Percentiles rank a stretch among this genome's conserved stretches.
Evolutionary conservation across 2,329 filamentous ascomycete genomes (phyloP).

Genomic region (Cephalotrichum gorgonifer): DNA sequence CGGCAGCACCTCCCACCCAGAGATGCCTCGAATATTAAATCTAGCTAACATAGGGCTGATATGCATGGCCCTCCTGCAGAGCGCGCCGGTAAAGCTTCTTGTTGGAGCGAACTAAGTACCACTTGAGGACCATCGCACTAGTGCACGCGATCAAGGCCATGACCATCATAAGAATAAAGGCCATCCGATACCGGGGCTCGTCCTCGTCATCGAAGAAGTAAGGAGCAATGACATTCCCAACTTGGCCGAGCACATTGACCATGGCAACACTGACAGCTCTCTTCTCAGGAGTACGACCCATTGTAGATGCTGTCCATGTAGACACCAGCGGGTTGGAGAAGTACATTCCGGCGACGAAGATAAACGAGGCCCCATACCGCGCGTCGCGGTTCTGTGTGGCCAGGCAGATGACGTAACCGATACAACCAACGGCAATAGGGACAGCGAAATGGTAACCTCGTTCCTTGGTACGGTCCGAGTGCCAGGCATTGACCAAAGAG

Average conservation of each 20-base stretch:
- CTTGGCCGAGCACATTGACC: conserved; percentile 48
- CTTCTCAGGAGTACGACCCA: conserved; percentile 37
- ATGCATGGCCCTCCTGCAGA: conserved; percentile 8
- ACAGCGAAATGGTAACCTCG: conserved; percentile 10
- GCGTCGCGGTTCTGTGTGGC: conserved; percentile 23
- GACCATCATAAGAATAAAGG: conserved; percentile 9
- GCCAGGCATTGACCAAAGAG: conserved; percentile 10
- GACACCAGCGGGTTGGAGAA: conserved; percentile 44
- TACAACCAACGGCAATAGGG: conserved; percentile 16
- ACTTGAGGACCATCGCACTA: conserved; percentile 10
- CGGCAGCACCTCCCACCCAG: too few relatives aligned
- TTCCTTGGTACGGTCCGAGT: conserved; percentile 10
- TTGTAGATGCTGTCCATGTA: conserved; percentile 49
- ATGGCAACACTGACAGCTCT: conserved; percentile 44
- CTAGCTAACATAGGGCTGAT: conserved; percentile 12
- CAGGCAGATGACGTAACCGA: conserved; percentile 31
- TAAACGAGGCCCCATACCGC: conserved; percentile 37
- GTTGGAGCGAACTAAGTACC: conserved; percentile 10
- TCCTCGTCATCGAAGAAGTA: conserved; percentile 34
- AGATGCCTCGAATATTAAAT: too few relatives aligned
- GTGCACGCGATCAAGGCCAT: conserved; percentile 8
- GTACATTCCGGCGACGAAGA: conserved; percentile 37
- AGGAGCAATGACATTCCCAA: conserved; percentile 36
- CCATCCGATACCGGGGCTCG: conserved; percentile 39
- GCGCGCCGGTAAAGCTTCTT: conserved; percentile 10